Conservation (phyloP, 495 filamentous ascomycete species). For the Xylaria intraflava region DNA sequence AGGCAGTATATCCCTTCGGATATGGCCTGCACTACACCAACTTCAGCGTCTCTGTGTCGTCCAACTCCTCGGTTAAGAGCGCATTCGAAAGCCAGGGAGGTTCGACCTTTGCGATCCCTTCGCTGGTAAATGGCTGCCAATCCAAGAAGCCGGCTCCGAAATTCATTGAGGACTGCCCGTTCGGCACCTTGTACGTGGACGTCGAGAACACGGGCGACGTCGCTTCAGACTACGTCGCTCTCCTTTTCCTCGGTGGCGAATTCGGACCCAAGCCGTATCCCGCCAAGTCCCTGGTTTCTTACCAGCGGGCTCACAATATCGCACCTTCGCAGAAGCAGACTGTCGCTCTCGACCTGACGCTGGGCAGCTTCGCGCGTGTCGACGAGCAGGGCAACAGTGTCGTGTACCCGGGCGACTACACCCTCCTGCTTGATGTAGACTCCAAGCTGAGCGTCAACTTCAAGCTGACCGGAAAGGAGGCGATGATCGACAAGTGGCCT, state of each 20-base stretch:
- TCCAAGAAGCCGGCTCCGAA: no score
- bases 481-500: constrained; percentile 38
- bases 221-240: constrained; percentile 48
- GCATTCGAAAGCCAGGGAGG: no score
- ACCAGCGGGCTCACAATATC: constrained; percentile 45
- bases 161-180: no score
- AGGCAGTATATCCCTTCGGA: constrained; percentile 42
- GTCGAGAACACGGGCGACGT: constrained; percentile 49
- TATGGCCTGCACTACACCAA: constrained; percentile 45
- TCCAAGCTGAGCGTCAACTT: constrained; percentile 32
- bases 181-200: constrained; percentile 29
- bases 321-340: constrained; percentile 30
- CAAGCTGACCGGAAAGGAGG: constrained; percentile 36
- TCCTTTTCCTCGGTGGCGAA: constrained; percentile 47
- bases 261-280: constrained; percentile 52
- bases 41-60: constrained; percentile 39
- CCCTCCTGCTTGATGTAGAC: constrained; percentile 46
- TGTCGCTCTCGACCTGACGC: constrained; percentile 42
- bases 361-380: constrained; percentile 48
- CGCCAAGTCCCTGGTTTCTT: constrained; percentile 52
- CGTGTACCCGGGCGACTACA: constrained; percentile 56
- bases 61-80: no score
- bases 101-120: no score
- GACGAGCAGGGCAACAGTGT: constrained; percentile 47
- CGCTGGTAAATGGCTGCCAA: no score